Base-by-base conservation (phyloP, 768 basidiomycete genomes). In the Suillus lakei region DNA sequence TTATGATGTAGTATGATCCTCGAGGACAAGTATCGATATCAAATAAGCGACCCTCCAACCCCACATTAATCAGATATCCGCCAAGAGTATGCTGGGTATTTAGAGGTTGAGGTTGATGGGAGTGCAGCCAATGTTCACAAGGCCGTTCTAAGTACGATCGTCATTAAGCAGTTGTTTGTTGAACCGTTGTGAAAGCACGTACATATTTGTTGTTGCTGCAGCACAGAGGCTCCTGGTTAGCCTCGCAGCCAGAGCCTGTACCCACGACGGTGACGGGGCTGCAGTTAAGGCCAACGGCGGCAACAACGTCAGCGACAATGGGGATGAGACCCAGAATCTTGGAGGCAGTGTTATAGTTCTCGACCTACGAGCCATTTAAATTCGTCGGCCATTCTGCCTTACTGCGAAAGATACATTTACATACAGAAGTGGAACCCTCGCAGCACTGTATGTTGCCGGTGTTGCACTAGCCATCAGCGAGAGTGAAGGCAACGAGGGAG, bases 151-250 rank as follows among this genome's bases (percentile, higher is more conserved):
- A 41, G 18, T 5, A 34, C 34, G 10, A 21, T n/a, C 9, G 30
- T 12, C 12, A 43, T 23, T 21, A 26, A 10, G 3, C 10, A 10
- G 1, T 39, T 2, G 4, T 21, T n/a, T n/a, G n/a, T n/a, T n/a
- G 9, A 39, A 10, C 30, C 23, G 3, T 15, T 12, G 26, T 32
- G 10, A 21, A 54, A 32, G 30, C 30, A 51, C 85, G 83, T 38
- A 80, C 79, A 72, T 79, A 84, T 53, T 69, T 66, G 66, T 85
- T 83, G 64, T 80, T 76, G 32, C 74, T 66, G 71, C 85, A 86
- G 72, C 85, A 86, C 50, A 85, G 80, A 13, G 82, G 73, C 67
- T 85, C 28, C 39, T 48, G 60, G 26, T 32, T 32, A n/a, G 53
- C 53, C 53, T 54, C 53, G 10, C 53, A 54, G 30, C 53, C 53